Evolutionary conservation across 1,284 basidiomycete genomes (phyloP).

Genomic region (Moesziomyces parantarcticus): DNA sequence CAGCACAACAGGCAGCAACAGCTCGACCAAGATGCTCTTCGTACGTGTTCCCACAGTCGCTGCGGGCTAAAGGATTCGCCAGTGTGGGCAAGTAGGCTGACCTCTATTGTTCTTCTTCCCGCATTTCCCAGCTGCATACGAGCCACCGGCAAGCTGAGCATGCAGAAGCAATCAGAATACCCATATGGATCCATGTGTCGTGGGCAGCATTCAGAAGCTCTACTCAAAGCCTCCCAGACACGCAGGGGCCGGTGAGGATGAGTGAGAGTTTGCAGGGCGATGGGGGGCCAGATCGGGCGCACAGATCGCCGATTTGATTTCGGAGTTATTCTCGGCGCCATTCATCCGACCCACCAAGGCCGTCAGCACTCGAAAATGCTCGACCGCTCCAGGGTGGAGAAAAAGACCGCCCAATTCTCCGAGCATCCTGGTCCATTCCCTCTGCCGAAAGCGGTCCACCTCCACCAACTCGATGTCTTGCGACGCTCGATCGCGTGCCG

Average conservation of each 20-base stretch:
- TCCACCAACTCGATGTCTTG: too few relatives aligned
- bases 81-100: not conserved
- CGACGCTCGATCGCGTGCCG: too few relatives aligned
- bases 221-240: too few relatives aligned
- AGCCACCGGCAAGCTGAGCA: conserved; percentile 15
- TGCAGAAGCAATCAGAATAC: not conserved
- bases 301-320: not conserved
- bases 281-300: not conserved
- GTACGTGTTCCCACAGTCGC: conserved; percentile 41
- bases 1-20: conserved; percentile 19
- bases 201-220: too few relatives aligned
- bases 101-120: not conserved
- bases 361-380: too few relatives aligned
- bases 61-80: too few relatives aligned
- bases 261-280: not conserved
- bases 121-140: conserved; percentile 13
- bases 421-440: too few relatives aligned
- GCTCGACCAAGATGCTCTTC: conserved; percentile 48
- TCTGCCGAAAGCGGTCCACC: too few relatives aligned
- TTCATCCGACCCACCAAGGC: not conserved
- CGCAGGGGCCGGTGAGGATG: not conserved
- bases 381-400: not conserved
- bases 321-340: not conserved
- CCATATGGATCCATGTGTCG: not conserved
- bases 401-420: not conserved